Evolutionary conservation across 2,329 filamentous ascomycete genomes (phyloP).

Genomic region (Fusarium oxysporum): DNA sequence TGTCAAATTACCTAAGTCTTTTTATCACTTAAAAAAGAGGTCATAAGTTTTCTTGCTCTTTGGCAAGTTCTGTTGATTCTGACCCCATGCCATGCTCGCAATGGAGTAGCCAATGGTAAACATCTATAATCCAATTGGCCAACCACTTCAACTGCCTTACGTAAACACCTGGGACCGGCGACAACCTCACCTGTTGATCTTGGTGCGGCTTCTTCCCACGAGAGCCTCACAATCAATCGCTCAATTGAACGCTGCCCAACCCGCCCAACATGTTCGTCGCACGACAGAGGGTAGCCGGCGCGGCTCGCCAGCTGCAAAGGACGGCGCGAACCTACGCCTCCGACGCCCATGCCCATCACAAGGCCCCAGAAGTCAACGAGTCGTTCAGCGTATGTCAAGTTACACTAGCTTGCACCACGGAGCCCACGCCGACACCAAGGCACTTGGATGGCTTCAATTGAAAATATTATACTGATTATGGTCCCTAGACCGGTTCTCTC

Average conservation of each 20-base stretch:
- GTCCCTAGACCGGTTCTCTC: conserved; percentile 61
- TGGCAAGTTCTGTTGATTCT: neutral
- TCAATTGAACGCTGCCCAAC: conserved; percentile 50
- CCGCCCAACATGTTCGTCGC: conserved; percentile 55
- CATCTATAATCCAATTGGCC: conserved; percentile 39
- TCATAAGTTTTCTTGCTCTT: neutral
- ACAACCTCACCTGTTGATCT: conserved; percentile 47
- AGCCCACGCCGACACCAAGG: conserved; percentile 5
- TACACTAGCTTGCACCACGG: conserved; percentile 27
- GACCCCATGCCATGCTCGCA: neutral
- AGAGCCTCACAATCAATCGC: conserved; percentile 45
- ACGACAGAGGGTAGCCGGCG: conserved; percentile 58
- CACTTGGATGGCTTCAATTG: conserved; percentile 6
- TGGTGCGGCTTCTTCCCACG: conserved; percentile 39
- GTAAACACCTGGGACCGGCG: conserved; percentile 45
- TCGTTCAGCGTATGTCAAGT: conserved; percentile 67
- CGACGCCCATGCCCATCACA: conserved; percentile 61
- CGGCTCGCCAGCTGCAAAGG: conserved; percentile 53
- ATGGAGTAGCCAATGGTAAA: conserved; percentile 35
- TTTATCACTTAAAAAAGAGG: neutral
- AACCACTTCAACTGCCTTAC: conserved; percentile 39
- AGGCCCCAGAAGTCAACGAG: conserved; percentile 63
- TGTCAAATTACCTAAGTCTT: neutral
- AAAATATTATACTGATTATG: conserved; percentile 20
- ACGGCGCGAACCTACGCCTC: conserved; percentile 65